Conservation (phyloP, 1,139 yeast species). For the Lodderomyces pseudojiufengensis region DNA sequence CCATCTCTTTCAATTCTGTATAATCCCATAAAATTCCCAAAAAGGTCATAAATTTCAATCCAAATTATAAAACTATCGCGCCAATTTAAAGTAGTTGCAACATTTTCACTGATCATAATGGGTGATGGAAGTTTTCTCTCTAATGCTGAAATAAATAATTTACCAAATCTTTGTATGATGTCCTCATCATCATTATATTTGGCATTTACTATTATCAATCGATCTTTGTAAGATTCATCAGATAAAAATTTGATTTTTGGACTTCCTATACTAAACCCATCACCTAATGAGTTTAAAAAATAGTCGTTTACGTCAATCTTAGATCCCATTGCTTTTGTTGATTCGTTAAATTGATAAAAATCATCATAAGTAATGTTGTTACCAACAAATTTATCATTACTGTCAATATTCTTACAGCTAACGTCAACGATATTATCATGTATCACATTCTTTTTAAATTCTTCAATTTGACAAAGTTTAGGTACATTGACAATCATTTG, state of each 20-base stretch:
- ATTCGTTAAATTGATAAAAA: slow-evolving; percentile 11
- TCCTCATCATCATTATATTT: slow-evolving; percentile 17
- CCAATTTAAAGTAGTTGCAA: slow-evolving; percentile 24
- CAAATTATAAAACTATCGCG: slow-evolving; percentile 32
- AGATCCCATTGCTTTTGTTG: slow-evolving; percentile 10
- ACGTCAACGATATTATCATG: slow-evolving; percentile 39
- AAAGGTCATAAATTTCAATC: slow-evolving; percentile 36
- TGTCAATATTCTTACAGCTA: slow-evolving; percentile 36
- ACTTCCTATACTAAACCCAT: slow-evolving; percentile 29
- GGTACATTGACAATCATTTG: slow-evolving; percentile 58
- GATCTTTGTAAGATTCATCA: slow-evolving; percentile 18
- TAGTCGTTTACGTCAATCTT: slow-evolving; percentile 28
- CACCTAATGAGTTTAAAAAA: slow-evolving; percentile 25
- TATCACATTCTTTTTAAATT: slow-evolving; percentile 39
- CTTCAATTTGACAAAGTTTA: slow-evolving; percentile 51
- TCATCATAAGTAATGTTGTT: slow-evolving; percentile 10
- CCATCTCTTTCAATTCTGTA: slow-evolving; percentile 26
- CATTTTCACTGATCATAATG: slow-evolving; percentile 10
- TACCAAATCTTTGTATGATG: slow-evolving; percentile 19
- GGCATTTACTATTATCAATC: slow-evolving; percentile 27
- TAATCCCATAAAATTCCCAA: slow-evolving; percentile 28
- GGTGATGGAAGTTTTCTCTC: slow-evolving; percentile 31
- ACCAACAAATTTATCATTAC: slow-evolving; percentile 12
- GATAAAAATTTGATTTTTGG: slow-evolving; percentile 15
- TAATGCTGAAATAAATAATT: slow-evolving; percentile 20